Evolutionary conservation across 768 basidiomycete species (phyloP).

Genomic region (Wakefieldia striispora): DNA sequence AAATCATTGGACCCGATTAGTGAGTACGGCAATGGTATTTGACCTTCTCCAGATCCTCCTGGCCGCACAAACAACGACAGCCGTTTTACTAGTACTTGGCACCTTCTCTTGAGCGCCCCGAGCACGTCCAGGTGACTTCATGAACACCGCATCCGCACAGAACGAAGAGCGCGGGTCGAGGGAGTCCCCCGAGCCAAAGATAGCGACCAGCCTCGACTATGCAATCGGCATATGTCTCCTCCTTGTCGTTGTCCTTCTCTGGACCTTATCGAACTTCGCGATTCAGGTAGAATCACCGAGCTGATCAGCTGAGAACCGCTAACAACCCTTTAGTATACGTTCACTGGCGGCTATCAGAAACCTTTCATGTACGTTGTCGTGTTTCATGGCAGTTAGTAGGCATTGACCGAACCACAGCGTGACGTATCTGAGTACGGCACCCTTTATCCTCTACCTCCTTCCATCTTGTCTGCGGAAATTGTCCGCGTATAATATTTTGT

Average conservation of each 20-base stretch:
- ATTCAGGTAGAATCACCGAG: slow-evolving; percentile 56
- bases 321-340: slow-evolving; percentile 39
- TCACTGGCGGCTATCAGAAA: slow-evolving; percentile 74
- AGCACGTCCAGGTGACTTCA: not conserved
- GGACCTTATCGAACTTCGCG: slow-evolving; percentile 87
- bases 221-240: slow-evolving; percentile 65
- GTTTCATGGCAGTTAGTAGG: not conserved
- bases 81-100: no score
- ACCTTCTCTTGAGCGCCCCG: no score
- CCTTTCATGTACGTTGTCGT: slow-evolving; percentile 70
- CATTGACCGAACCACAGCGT: slow-evolving; percentile 44
- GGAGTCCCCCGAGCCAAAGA: slow-evolving; percentile 1
- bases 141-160: slow-evolving; percentile 15
- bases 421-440: slow-evolving; percentile 88
- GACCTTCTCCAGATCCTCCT: no score
- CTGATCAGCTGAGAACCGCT: not conserved
- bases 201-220: slow-evolving; percentile 36
- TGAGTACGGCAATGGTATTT: no score
- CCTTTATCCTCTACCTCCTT: slow-evolving; percentile 80
- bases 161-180: slow-evolving; percentile 15
- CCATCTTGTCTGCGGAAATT: slow-evolving; percentile 48
- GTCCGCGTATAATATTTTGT: not conserved
- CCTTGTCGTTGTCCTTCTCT: slow-evolving; percentile 75
- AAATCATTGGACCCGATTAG: no score
- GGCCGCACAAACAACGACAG: no score